These are phyloP conservation scores for Kappamyces sp. DNA, from an alignment of 192 early-diverging fungal species.

Conservation along the genomic window DNA sequence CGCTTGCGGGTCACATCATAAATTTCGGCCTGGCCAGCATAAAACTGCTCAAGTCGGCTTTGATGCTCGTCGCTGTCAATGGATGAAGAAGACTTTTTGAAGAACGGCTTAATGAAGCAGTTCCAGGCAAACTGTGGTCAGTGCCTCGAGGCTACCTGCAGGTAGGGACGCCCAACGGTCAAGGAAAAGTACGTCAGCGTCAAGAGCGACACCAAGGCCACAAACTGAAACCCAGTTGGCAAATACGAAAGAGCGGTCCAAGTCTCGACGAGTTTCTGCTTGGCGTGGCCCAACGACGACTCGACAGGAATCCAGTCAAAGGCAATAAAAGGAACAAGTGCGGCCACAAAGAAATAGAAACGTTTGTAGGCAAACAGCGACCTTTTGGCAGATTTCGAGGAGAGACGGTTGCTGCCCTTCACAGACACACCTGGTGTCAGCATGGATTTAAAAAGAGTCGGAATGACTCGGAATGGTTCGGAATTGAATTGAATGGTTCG, in stretches of 20 bases:
- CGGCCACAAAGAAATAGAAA: slow-evolving; percentile 18
- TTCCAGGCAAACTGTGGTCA: slow-evolving; percentile 34
- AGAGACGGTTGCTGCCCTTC: slow-evolving; percentile 9
- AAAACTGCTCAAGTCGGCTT: slow-evolving; percentile 70
- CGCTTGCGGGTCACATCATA: slow-evolving; percentile 70
- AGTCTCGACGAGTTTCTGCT: slow-evolving; percentile 16
- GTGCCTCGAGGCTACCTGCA: not conserved
- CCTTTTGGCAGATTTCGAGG: not conserved
- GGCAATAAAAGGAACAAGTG: slow-evolving; percentile 28
- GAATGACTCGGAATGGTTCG: no score
- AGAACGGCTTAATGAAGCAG: slow-evolving; percentile 68
- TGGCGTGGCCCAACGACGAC: slow-evolving; percentile 21
- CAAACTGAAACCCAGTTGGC: slow-evolving; percentile 27
- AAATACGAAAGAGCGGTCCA: slow-evolving; percentile 22
- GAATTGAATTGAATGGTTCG: no score
- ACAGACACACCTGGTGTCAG: slow-evolving; percentile 10
- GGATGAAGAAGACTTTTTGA: slow-evolving; percentile 44
- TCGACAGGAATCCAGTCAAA: slow-evolving; percentile 28
- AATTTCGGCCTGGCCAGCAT: slow-evolving; percentile 70
- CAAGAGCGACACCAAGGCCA: slow-evolving; percentile 17
- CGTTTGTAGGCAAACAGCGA: slow-evolving; percentile 16
- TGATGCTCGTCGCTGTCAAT: slow-evolving; percentile 61
- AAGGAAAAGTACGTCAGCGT: slow-evolving; percentile 16
- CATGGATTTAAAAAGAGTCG: no score
- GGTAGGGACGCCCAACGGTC: slow-evolving; percentile 27